phyloP scores from a whole-genome alignment of 257 asterid species.

The Jaltomata sinuosa region DNA sequence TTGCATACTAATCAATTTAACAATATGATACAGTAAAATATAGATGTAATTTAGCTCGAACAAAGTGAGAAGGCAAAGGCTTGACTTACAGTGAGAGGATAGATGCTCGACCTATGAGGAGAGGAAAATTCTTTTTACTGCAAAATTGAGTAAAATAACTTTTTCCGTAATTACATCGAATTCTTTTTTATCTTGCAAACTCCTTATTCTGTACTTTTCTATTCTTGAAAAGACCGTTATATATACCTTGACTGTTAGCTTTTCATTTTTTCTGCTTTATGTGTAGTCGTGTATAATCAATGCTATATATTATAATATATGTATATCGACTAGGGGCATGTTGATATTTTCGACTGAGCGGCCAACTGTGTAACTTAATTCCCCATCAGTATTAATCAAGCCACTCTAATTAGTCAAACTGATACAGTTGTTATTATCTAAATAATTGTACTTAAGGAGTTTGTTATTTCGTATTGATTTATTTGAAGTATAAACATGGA shows the following conservation, averaged over 20 bases:
- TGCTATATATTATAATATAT: not conserved
- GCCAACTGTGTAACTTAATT: not conserved
- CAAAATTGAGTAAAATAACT: not conserved
- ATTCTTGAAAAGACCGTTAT: not conserved
- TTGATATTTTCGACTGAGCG: not conserved
- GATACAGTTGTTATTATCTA: not conserved
- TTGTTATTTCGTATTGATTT: constrained; percentile 2
- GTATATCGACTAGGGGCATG: not conserved
- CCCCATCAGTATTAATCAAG: not conserved
- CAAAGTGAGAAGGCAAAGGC: not conserved
- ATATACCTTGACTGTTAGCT: not conserved
- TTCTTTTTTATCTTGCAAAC: not conserved
- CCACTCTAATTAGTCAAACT: not conserved
- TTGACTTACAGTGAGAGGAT: no score
- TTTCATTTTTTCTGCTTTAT: not conserved
- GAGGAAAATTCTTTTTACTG: not conserved
- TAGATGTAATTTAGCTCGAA: not conserved
- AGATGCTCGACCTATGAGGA: not conserved
- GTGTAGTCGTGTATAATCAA: not conserved
- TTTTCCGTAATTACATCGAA: not conserved
- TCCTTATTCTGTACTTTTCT: not conserved
- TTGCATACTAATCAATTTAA: no score
- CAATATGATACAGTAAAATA: no score
- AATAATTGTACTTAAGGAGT: not conserved
- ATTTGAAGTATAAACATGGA: not conserved